Evolutionary conservation across 1,284 basidiomycete species (phyloP).

Genomic region (Vanrija sp.): DNA sequence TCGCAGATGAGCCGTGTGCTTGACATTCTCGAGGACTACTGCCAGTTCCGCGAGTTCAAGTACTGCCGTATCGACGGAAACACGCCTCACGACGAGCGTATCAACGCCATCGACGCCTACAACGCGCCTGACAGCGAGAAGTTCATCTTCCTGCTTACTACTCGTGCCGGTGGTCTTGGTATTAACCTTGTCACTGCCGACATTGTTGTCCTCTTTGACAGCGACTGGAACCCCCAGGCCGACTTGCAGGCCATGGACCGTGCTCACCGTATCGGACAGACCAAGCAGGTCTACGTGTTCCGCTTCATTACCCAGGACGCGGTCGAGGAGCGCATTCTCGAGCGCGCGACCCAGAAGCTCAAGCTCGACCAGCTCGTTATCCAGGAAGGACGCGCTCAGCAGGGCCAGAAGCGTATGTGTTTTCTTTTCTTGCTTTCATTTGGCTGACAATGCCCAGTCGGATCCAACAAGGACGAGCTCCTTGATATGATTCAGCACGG

Average conservation of each 20-base stretch:
- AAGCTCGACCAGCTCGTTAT: slow-evolving; percentile 96
- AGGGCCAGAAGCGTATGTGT: slow-evolving; percentile 41
- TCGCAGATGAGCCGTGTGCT: slow-evolving; percentile 95
- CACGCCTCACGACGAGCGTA: slow-evolving; percentile 94
- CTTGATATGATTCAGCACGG: slow-evolving; percentile 99
- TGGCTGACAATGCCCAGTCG: slow-evolving; percentile 54
- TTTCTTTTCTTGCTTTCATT: slow-evolving; percentile 3
- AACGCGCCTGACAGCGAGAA: slow-evolving; percentile 93
- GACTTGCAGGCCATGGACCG: slow-evolving; percentile 99
- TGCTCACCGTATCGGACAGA: slow-evolving; percentile 97
- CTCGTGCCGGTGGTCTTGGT: slow-evolving; percentile 95
- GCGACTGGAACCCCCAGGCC: slow-evolving; percentile 99
- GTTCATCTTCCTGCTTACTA: slow-evolving; percentile 96
- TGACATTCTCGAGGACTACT: slow-evolving; percentile 97
- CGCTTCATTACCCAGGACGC: slow-evolving; percentile 94
- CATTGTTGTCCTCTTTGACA: slow-evolving; percentile 95
- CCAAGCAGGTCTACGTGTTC: slow-evolving; percentile 98
- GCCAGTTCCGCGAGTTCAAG: slow-evolving; percentile 83
- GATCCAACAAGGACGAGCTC: slow-evolving; percentile 86
- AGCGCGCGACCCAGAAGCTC: slow-evolving; percentile 94
- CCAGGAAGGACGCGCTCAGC: slow-evolving; percentile 77
- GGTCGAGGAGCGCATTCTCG: slow-evolving; percentile 95
- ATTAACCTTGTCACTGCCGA: slow-evolving; percentile 97
- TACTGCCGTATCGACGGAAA: slow-evolving; percentile 97
- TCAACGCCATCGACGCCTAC: slow-evolving; percentile 94